Evolutionary conservation across 1,139 yeast genomes (phyloP).

Genomic region (Nakaseomyces glabratus): DNA sequence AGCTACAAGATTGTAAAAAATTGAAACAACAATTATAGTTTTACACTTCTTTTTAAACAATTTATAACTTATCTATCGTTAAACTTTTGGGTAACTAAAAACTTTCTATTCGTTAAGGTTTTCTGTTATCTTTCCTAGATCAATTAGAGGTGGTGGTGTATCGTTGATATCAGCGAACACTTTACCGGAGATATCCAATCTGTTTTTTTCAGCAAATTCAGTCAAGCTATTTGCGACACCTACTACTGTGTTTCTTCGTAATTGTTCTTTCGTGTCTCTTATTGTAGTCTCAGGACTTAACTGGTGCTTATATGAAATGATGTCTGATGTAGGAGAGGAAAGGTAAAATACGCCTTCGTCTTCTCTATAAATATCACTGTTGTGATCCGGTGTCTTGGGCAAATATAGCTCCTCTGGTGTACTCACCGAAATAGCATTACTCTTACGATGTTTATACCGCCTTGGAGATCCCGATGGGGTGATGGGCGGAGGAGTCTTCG

Average conservation of each 20-base stretch:
- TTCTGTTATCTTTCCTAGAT: too few relatives aligned
- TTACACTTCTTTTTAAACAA: too few relatives aligned
- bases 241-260: constrained; percentile 19
- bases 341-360: not conserved
- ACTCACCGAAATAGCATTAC: constrained; percentile 11
- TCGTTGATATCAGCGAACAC: constrained; percentile 23
- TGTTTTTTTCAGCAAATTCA: constrained; percentile 19
- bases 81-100: too few relatives aligned
- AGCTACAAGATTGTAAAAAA: too few relatives aligned
- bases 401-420: constrained; percentile 3
- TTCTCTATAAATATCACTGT: constrained; percentile 1
- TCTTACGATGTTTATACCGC: constrained; percentile 9
- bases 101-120: too few relatives aligned
- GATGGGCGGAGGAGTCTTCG: not conserved
- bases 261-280: constrained; percentile 23
- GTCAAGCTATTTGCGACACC: constrained; percentile 17
- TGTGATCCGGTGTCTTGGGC: constrained; percentile 6
- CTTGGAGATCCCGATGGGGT: constrained; percentile 5
- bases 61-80: too few relatives aligned
- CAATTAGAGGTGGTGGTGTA: constrained; percentile 6
- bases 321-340: not conserved
- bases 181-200: constrained; percentile 16
- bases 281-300: constrained; percentile 18
- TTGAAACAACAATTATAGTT: too few relatives aligned
- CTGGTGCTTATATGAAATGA: constrained; percentile 10